Evolutionary conservation across 2,329 filamentous ascomycete species (phyloP).

Genomic region (Aureobasidium sp.): DNA sequence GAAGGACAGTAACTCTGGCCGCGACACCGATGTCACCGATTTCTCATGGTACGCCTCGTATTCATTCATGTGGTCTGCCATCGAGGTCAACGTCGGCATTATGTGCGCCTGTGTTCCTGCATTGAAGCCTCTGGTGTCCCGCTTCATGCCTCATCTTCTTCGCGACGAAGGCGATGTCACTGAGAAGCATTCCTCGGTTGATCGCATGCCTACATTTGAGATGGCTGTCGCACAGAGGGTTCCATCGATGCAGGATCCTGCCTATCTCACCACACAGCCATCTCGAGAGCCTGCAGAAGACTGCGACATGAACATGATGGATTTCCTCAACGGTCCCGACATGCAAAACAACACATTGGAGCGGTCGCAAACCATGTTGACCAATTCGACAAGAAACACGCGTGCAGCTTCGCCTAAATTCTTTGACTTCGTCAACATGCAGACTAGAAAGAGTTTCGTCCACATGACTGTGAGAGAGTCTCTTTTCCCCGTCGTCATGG

Average conservation of each 20-base stretch:
- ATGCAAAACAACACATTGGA: constrained; percentile 26
- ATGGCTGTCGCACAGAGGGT: constrained; percentile 23
- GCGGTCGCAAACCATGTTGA: constrained; percentile 28
- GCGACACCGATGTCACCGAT: constrained; percentile 38
- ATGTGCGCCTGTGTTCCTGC: constrained; percentile 89
- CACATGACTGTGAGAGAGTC: constrained; percentile 57
- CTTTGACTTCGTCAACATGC: constrained; percentile 72
- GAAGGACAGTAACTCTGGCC: constrained; percentile 23
- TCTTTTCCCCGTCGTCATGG: constrained; percentile 63
- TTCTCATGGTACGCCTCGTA: constrained; percentile 68
- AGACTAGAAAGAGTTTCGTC: constrained; percentile 62
- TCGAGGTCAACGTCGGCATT: constrained; percentile 87
- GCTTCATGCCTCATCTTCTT: constrained; percentile 51
- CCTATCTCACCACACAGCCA: constrained; percentile 3
- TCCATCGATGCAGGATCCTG: constrained; percentile 21
- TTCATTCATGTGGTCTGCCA: constrained; percentile 87
- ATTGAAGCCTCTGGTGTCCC: constrained; percentile 73
- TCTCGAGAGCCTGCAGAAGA: constrained; percentile 11
- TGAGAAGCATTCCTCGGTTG: constrained; percentile 25
- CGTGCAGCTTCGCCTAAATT: constrained; percentile 44
- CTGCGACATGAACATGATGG: constrained; percentile 40
- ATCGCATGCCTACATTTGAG: constrained; percentile 15
- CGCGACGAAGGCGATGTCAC: constrained; percentile 38
- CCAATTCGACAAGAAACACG: constrained; percentile 34
- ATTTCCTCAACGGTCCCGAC: constrained; percentile 48